A percentile compares a stretch with the other conserved stretches of the same genome.
Conservation (phyloP, 306 rosid species). For the Casuarina glauca region DNA sequence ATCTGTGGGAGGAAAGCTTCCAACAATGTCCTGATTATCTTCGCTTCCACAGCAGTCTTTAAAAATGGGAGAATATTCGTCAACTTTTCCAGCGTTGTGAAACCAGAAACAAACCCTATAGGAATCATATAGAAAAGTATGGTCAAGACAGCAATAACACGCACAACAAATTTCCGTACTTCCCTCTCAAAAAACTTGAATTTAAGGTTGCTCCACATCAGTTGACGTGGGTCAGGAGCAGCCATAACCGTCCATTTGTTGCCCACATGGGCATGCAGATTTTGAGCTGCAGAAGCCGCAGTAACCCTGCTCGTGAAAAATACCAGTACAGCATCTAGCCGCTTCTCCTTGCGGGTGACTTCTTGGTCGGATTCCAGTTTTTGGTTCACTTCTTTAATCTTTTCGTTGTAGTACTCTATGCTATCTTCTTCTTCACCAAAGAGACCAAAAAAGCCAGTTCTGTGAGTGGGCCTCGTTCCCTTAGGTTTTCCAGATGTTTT, state of each 20-base stretch:
- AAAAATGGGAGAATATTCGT: slow-evolving; percentile 69
- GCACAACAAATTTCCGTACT: slow-evolving; percentile 65
- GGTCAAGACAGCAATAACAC: slow-evolving; percentile 60
- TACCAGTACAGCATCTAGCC: slow-evolving; percentile 67
- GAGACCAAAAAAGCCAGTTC: slow-evolving; percentile 77
- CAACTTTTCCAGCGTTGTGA: slow-evolving; percentile 72
- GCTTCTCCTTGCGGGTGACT: slow-evolving; percentile 81
- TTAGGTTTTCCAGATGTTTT: slow-evolving; percentile 64
- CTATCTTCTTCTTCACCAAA: slow-evolving; percentile 77
- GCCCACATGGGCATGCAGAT: slow-evolving; percentile 72
- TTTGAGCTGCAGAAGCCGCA: slow-evolving; percentile 94
- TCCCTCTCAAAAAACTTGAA: slow-evolving; percentile 59
- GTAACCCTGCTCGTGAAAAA: slow-evolving; percentile 66
- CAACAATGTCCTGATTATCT: slow-evolving; percentile 53
- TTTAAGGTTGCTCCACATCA: slow-evolving; percentile 77
- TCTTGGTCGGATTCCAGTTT: slow-evolving; percentile 85
- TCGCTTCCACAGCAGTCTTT: slow-evolving; percentile 46
- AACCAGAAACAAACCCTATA: slow-evolving; percentile 60
- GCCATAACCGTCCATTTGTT: slow-evolving; percentile 66
- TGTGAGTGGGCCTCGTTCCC: slow-evolving; percentile 76
- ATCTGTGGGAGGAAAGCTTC: slow-evolving; percentile 95
- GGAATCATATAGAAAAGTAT: slow-evolving; percentile 83
- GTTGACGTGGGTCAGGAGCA: slow-evolving; percentile 78
- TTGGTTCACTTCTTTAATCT: slow-evolving; percentile 52
- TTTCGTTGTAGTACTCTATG: slow-evolving; percentile 60